Conservation (phyloP, 75 land plant genomes). For the Pseudotsuga menziesii region DNA sequence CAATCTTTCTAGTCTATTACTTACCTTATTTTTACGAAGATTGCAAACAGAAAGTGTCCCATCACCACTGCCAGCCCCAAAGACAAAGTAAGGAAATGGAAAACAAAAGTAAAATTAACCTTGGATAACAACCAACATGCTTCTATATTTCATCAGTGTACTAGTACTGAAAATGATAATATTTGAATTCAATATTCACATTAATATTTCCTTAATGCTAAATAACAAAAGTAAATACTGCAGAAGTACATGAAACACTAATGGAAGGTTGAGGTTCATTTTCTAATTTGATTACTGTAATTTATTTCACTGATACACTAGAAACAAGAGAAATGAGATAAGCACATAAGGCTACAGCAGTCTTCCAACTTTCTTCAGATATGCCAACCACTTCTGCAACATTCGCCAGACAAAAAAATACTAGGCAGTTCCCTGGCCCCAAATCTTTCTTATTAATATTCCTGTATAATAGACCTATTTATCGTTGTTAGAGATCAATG, state of each 20-base stretch:
- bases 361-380: not conserved
- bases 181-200: not conserved
- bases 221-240: too few relatives aligned
- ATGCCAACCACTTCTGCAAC: not conserved
- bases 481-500: not conserved
- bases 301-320: too few relatives aligned
- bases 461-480: not conserved
- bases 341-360: not conserved
- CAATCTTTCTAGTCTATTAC: not conserved
- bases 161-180: too few relatives aligned
- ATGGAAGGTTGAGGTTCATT: not conserved
- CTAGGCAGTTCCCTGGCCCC: not conserved
- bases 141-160: not conserved
- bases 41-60: slow-evolving; percentile 91
- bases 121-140: not conserved
- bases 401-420: too few relatives aligned
- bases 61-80: slow-evolving; percentile 67
- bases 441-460: too few relatives aligned
- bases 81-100: not conserved
- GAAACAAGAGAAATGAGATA: not conserved
- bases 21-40: slow-evolving; percentile 71
- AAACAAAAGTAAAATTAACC: not conserved
- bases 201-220: too few relatives aligned
- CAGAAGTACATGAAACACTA: not conserved
- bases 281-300: not conserved